A percentile compares a stretch with the other conserved stretches of the same genome.
phyloP scores from a whole-genome alignment of 768 basidiomycete genomes.

The Suillus cothurnatus region DNA sequence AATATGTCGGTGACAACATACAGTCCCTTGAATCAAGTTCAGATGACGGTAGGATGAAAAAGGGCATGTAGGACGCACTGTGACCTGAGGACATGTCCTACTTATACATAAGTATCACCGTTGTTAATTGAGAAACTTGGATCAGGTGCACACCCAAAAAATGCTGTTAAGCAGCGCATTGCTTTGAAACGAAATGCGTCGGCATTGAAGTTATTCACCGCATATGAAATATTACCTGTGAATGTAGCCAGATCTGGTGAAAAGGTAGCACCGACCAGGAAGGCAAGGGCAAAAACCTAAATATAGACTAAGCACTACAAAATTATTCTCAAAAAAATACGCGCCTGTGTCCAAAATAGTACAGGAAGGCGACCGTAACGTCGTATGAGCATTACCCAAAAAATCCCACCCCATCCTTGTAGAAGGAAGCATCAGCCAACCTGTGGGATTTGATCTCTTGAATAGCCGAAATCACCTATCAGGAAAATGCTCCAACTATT shows the following conservation, averaged over 20 bases:
- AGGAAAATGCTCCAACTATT: constrained; percentile 51
- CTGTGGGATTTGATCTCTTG: neutral
- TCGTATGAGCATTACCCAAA: constrained; percentile 33
- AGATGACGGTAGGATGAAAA: neutral
- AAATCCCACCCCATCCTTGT: constrained; percentile 32
- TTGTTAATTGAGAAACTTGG: neutral
- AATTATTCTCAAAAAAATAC: neutral
- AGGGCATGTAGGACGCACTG: constrained; percentile 28
- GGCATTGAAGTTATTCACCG: neutral
- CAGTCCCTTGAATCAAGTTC: constrained; percentile 35
- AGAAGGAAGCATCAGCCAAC: neutral
- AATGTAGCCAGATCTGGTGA: constrained; percentile 51
- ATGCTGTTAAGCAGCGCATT: constrained; percentile 35
- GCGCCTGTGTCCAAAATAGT: constrained; percentile 31
- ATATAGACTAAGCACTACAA: neutral
- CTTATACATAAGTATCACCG: neutral
- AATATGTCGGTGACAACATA: constrained; percentile 52
- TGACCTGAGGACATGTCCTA: constrained; percentile 55
- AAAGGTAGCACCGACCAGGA: constrained; percentile 53
- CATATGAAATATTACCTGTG: constrained; percentile 38
- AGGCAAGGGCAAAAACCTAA: constrained; percentile 45
- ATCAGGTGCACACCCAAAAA: constrained; percentile 28
- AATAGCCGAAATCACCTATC: constrained; percentile 31
- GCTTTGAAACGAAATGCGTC: constrained; percentile 13
- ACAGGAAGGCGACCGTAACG: constrained; percentile 33